A percentile compares a stretch with the other conserved stretches of the same genome.
Conservation (phyloP, 306 rosid genomes). For the Dicorynia guianensis region DNA sequence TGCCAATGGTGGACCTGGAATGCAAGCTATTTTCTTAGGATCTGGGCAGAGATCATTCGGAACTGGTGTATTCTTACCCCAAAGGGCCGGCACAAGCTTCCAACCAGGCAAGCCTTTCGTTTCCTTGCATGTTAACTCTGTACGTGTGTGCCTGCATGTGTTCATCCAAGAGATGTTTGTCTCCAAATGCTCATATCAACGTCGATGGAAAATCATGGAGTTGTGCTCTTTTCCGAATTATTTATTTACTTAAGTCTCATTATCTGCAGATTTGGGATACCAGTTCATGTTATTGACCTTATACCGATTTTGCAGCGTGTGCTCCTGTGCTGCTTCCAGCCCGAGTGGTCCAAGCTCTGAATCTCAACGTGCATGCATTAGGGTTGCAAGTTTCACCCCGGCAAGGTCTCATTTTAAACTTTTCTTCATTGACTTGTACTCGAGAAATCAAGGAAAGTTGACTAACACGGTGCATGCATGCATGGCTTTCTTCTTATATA, state of each 20-base stretch:
- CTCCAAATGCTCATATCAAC: too few relatives aligned
- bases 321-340: conserved; percentile 65
- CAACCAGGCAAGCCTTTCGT: conserved; percentile 52
- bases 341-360: conserved; percentile 69
- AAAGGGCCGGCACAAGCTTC: conserved; percentile 49
- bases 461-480: neutral
- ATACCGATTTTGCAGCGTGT: conserved; percentile 42
- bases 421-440: too few relatives aligned
- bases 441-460: neutral
- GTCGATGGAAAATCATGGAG: too few relatives aligned
- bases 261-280: too few relatives aligned
- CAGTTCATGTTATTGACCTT: neutral
- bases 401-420: conserved; percentile 40
- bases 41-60: conserved; percentile 63
- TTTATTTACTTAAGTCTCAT: too few relatives aligned
- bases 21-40: conserved; percentile 80
- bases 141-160: too few relatives aligned
- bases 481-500: conserved; percentile 20
- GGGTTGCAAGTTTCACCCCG: conserved; percentile 59
- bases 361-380: conserved; percentile 60
- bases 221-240: too few relatives aligned
- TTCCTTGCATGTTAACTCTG: too few relatives aligned
- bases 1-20: conserved; percentile 64
- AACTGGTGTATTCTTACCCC: conserved; percentile 91
- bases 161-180: too few relatives aligned